Evolutionary conservation across 1,284 basidiomycete species (phyloP).

Genomic region (Ganoderma boninense): DNA sequence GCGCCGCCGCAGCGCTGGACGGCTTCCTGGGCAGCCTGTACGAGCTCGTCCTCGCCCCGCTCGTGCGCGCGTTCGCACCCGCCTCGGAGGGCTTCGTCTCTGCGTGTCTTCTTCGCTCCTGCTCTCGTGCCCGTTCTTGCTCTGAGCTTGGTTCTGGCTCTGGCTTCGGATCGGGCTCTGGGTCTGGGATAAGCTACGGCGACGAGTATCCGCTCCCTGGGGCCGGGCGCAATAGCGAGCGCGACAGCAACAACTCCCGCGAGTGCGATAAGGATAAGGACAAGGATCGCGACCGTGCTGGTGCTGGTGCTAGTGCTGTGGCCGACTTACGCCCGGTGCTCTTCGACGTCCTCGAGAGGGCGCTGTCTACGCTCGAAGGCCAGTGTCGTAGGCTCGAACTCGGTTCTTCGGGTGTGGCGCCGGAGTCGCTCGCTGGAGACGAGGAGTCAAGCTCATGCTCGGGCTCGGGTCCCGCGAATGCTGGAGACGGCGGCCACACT

Average conservation of each 20-base stretch:
- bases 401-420: neutral
- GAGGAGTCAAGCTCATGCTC: too few species aligned
- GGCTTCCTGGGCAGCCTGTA: constrained; percentile 36
- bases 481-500: neutral
- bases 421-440: neutral
- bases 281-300: too few species aligned
- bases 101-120: constrained; percentile 23
- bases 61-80: constrained; percentile 34
- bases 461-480: neutral
- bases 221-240: neutral
- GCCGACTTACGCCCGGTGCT: constrained; percentile 37
- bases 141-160: neutral
- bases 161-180: neutral
- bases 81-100: constrained; percentile 30
- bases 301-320: neutral
- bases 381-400: neutral
- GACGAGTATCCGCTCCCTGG: neutral
- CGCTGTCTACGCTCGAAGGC: constrained; percentile 21
- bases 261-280: neutral
- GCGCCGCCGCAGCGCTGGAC: constrained; percentile 16
- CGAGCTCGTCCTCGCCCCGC: constrained; percentile 36
- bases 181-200: neutral
- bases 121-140: constrained; percentile 5
- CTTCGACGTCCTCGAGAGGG: constrained; percentile 27
- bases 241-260: neutral